Conservation (phyloP, 208 protist species). For the Leishmania arabica region DNA sequence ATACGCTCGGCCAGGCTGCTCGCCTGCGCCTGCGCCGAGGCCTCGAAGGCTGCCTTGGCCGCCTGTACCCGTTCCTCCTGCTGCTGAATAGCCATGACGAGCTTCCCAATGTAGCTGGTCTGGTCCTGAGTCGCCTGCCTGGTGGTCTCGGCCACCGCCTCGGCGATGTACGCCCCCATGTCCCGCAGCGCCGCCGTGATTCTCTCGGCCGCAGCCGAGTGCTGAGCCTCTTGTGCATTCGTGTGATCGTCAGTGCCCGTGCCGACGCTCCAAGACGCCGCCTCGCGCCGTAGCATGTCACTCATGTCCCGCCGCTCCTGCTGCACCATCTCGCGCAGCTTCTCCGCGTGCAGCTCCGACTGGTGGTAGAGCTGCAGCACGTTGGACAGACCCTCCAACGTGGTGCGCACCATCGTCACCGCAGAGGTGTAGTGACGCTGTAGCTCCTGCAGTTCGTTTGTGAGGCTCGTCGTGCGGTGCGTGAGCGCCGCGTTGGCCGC, state of each 20-base stretch:
- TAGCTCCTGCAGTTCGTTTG: conserved; percentile 38
- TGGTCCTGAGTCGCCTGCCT: conserved; percentile 38
- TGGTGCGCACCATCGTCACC: conserved; percentile 46
- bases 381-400: conserved; percentile 39
- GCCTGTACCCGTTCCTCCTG: conserved; percentile 62
- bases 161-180: conserved; percentile 48
- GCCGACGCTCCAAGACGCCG: conserved; percentile 28
- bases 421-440: conserved; percentile 44
- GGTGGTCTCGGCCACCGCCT: conserved; percentile 43
- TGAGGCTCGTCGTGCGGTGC: conserved; percentile 30
- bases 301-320: conserved; percentile 58
- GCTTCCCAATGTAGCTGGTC: conserved; percentile 45
- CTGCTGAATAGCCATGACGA: conserved; percentile 53
- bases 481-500: conserved; percentile 53
- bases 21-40: conserved; percentile 49
- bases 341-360: conserved; percentile 47
- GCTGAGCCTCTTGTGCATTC: conserved; percentile 19
- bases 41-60: conserved; percentile 52
- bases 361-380: conserved; percentile 47
- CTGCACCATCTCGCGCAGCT: conserved; percentile 46
- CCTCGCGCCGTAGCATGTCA: conserved; percentile 56
- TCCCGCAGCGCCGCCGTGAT: conserved; percentile 35
- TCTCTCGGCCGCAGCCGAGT: conserved; percentile 24
- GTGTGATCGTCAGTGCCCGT: neutral
- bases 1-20: conserved; percentile 59